These are phyloP conservation scores for Salvia hispanica DNA, from an alignment of 257 asterid genomes.

Conservation along the genomic window DNA sequence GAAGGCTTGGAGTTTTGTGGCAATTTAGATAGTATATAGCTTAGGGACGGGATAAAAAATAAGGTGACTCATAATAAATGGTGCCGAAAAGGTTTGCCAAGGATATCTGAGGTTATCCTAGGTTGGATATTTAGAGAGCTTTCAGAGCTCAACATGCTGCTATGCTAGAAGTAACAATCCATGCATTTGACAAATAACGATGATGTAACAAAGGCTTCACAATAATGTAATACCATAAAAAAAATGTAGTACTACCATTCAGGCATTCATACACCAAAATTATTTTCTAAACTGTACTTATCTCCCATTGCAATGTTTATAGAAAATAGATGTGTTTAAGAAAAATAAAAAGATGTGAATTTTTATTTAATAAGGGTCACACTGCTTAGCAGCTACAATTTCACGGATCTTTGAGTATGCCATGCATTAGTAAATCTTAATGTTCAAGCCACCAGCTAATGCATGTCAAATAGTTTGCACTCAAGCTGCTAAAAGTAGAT, in stretches of 20 bases:
- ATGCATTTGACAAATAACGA: not conserved
- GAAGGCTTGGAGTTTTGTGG: conserved; percentile 21
- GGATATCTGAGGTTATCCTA: not conserved
- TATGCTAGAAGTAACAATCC: not conserved
- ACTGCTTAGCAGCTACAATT: conserved; percentile 12
- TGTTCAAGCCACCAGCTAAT: conserved; percentile 17
- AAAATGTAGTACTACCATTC: not conserved
- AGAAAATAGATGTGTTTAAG: too few species aligned
- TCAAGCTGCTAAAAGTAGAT: conserved; percentile 25
- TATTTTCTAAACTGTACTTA: not conserved
- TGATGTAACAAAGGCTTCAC: not conserved
- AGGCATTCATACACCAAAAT: not conserved
- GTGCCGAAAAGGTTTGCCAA: not conserved
- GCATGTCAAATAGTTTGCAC: conserved; percentile 8
- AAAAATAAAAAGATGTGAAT: not conserved
- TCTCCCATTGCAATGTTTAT: not conserved
- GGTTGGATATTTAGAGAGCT: not conserved
- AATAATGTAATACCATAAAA: not conserved
- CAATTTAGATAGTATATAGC: conserved; percentile 20
- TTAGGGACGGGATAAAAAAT: not conserved
- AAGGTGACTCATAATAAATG: not conserved
- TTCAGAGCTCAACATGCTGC: not conserved
- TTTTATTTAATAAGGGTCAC: conserved; percentile 3
- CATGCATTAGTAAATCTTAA: conserved; percentile 22
- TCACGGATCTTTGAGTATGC: conserved; percentile 14